Evolutionary conservation across 2,329 filamentous ascomycete species (phyloP).

Genomic region (Bipolaris sorokiniana): DNA sequence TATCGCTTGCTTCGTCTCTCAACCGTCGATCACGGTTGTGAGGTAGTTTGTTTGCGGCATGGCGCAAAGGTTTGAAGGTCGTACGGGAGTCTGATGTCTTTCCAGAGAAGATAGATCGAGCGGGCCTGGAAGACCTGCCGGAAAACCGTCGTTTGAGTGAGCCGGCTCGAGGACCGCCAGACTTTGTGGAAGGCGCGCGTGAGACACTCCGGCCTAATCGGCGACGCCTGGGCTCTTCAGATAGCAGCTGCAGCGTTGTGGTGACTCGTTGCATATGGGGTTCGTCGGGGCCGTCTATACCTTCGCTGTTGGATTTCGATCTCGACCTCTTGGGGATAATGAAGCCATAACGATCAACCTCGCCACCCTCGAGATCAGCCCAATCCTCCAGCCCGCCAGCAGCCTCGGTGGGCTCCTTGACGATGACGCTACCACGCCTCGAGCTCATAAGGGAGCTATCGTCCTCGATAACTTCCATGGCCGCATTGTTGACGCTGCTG

Average conservation of each 20-base stretch:
- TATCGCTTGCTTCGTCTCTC: conserved; percentile 67
- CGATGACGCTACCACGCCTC: conserved; percentile 42
- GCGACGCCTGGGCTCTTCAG: conserved; percentile 62
- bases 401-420: conserved; percentile 61
- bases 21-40: conserved; percentile 61
- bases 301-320: conserved; percentile 40
- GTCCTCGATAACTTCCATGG: conserved; percentile 39
- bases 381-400: conserved; percentile 71
- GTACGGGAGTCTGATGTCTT: conserved; percentile 51
- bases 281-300: conserved; percentile 40
- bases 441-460: conserved; percentile 39
- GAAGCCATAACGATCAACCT: conserved; percentile 71
- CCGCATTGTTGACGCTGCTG: conserved; percentile 33
- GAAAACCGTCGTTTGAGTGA: conserved; percentile 50
- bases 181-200: conserved; percentile 53
- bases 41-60: conserved; percentile 60
- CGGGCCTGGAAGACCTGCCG: conserved; percentile 53
- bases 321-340: conserved; percentile 56
- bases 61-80: conserved; percentile 54
- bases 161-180: conserved; percentile 46
- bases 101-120: conserved; percentile 47
- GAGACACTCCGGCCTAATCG: conserved; percentile 59
- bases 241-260: conserved; percentile 63
- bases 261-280: conserved; percentile 63
- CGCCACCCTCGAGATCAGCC: conserved; percentile 63